Conservation (phyloP, 2,329 filamentous ascomycete genomes). For the Pseudogymnoascus sp. region DNA sequence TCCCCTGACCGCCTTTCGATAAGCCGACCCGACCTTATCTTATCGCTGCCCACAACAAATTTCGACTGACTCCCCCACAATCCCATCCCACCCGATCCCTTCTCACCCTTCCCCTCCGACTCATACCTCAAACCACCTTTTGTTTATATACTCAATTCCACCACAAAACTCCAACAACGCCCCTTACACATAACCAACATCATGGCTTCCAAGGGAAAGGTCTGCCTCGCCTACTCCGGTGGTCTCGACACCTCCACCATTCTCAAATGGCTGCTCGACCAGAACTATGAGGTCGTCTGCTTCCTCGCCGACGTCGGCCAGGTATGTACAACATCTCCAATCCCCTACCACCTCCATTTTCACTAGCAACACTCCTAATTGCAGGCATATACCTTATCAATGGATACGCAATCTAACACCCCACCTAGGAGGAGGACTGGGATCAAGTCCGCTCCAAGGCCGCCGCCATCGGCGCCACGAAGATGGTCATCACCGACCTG, state of each 20-base stretch:
- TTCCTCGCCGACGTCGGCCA: conserved; percentile 68
- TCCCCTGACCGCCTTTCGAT: conserved; percentile 10
- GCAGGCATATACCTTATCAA: conserved; percentile 9
- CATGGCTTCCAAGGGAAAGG: conserved; percentile 24
- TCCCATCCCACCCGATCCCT: conserved; percentile 6
- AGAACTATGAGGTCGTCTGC: conserved; percentile 42
- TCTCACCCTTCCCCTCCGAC: conserved; percentile 5
- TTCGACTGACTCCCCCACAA: conserved; percentile 7
- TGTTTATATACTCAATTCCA: conserved; percentile 11
- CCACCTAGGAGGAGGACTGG: conserved; percentile 25
- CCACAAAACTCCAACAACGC: conserved; percentile 1
- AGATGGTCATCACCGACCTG: conserved; percentile 51
- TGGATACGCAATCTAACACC: neutral
- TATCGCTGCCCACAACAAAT: conserved; percentile 11
- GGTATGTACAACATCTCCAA: conserved; percentile 38
- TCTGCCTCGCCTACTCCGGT: conserved; percentile 39
- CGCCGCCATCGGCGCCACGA: conserved; percentile 35
- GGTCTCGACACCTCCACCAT: conserved; percentile 42
- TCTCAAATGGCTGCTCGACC: conserved; percentile 42
- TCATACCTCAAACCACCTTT: conserved; percentile 6
- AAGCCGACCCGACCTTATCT: conserved; percentile 11
- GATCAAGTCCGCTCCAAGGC: conserved; percentile 68
- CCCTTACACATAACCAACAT: neutral
- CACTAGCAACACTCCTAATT: conserved; percentile 1
- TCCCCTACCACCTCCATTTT: neutral